Percentiles rank a stretch among this genome's conserved stretches.
Evolutionary conservation across 2,329 filamentous ascomycete species (phyloP).

Genomic region (Colletotrichum lini): DNA sequence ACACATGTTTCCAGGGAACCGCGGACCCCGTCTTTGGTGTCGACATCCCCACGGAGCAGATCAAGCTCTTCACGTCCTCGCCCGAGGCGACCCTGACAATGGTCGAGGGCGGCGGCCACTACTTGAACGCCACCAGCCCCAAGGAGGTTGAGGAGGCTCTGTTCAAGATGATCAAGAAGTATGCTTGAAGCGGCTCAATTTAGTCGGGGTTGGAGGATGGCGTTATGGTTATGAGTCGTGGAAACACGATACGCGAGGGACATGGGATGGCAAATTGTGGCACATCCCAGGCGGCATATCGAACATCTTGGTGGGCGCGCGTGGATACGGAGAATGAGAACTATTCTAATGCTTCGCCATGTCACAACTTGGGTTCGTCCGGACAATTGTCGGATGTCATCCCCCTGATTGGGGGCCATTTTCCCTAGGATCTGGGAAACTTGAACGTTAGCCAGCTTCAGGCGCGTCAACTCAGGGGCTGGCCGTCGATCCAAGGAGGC

Average conservation of each 20-base stretch:
- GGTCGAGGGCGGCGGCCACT: constrained; percentile 63
- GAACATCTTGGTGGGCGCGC: background rate
- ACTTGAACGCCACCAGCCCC: constrained; percentile 64
- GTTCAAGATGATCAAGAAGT: constrained; percentile 57
- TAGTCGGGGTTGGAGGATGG: background rate
- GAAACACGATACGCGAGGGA: constrained; percentile 9
- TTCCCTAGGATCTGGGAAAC: background rate
- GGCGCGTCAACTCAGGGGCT: background rate
- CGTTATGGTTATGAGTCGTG: constrained; percentile 30
- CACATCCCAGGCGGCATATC: background rate
- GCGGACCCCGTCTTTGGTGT: constrained; percentile 61
- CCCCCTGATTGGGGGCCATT: background rate
- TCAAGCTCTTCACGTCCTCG: constrained; percentile 64
- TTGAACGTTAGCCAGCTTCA: too few relatives aligned
- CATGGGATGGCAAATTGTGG: background rate
- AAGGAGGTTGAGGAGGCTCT: constrained; percentile 61
- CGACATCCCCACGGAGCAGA: constrained; percentile 60
- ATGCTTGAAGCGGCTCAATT: constrained; percentile 39
- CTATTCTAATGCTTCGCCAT: background rate
- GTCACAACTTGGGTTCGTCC: background rate
- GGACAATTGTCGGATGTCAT: background rate
- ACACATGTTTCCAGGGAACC: constrained; percentile 55
- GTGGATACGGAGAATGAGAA: background rate
- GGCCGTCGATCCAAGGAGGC: constrained; percentile 18
- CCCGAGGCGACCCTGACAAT: constrained; percentile 59